Evolutionary conservation across 1,284 basidiomycete species (phyloP), one percentile per base, ranked within the genome.

Genomic region (Naganishia liquefaciens): DNA sequence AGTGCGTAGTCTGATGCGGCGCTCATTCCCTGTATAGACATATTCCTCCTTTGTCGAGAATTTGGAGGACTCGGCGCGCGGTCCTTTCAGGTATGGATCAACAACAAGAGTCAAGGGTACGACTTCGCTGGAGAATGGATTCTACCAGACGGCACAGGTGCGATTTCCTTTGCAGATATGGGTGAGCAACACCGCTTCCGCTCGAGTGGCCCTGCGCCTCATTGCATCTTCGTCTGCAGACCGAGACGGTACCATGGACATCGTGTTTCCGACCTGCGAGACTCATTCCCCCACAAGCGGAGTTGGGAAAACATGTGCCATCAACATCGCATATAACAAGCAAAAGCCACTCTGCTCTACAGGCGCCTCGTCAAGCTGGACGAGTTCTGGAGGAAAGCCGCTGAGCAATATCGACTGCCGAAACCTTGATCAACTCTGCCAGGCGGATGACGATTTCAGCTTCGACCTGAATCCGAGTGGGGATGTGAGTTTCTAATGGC

Each of bases 241-340:
- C 75, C 86, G 96, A 15, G 96, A 99, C 73, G 95, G 95, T 0
- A 95, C 94, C 0, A 90, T 98, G 51, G 95, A 99, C 76, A 87
- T 99, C 82, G 83, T 99, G 54, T 94, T 98, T 72, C 84, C 91
- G 0, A 89, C 89, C 0, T 99, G 95, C 76, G 80, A 84, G 1
- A 84, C 82, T 1, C 84, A 88, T 17, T 91, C 89, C 2, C 76
- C 83, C 0, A 81, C 82, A 0, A 85, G 83, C 0, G 90, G 90
- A 0, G 78, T 89, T 1, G 92, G 91, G 5, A 80, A 81, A 0
- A 83, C 85, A 54, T 99, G 96, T 77, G 82, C 80, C 53, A 84
- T 99, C 76, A 93, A 96, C 73, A 89, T 99, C 68, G 93, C 88
- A 1, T 98, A 92, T 81, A 99, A 99, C 77, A 83, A 88, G 67